Evolutionary conservation across 352 stramenopile genomes (phyloP).

Genomic region (Phytophthora citrophthora): DNA sequence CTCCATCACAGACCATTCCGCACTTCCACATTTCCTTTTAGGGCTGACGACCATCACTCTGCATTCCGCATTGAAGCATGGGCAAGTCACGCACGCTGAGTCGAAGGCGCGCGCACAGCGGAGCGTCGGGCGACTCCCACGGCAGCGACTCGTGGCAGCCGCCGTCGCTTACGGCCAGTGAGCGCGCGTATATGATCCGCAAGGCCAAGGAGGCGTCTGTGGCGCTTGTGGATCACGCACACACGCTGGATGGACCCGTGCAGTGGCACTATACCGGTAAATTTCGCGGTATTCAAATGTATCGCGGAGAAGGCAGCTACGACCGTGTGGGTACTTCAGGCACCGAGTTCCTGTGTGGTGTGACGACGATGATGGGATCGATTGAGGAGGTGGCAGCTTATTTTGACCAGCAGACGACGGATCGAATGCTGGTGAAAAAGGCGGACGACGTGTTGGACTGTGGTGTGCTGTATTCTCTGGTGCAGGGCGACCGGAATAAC

Average conservation of each 20-base stretch:
- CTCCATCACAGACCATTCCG: not conserved
- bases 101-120: slow-evolving; percentile 25
- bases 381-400: slow-evolving; percentile 72
- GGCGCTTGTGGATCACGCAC: slow-evolving; percentile 71
- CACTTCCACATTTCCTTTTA: slow-evolving; percentile 20
- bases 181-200: slow-evolving; percentile 68
- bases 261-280: slow-evolving; percentile 83
- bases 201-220: slow-evolving; percentile 74
- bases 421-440: slow-evolving; percentile 63
- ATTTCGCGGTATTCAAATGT: slow-evolving; percentile 81
- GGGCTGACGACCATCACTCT: slow-evolving; percentile 14
- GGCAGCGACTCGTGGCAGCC: slow-evolving; percentile 10
- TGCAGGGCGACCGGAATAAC: slow-evolving; percentile 50
- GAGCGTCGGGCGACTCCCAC: slow-evolving; percentile 4
- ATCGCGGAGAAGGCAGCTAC: slow-evolving; percentile 71
- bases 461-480: slow-evolving; percentile 66
- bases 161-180: slow-evolving; percentile 43
- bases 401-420: slow-evolving; percentile 74
- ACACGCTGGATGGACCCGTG: slow-evolving; percentile 75
- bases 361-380: slow-evolving; percentile 76
- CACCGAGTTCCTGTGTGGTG: slow-evolving; percentile 75
- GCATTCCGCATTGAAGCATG: slow-evolving; percentile 22
- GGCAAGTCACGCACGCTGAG: slow-evolving; percentile 24
- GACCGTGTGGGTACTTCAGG: slow-evolving; percentile 33
- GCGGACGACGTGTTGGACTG: slow-evolving; percentile 74